phyloP scores from a whole-genome alignment of 352 stramenopile species.

The Plasmopara muralis region DNA sequence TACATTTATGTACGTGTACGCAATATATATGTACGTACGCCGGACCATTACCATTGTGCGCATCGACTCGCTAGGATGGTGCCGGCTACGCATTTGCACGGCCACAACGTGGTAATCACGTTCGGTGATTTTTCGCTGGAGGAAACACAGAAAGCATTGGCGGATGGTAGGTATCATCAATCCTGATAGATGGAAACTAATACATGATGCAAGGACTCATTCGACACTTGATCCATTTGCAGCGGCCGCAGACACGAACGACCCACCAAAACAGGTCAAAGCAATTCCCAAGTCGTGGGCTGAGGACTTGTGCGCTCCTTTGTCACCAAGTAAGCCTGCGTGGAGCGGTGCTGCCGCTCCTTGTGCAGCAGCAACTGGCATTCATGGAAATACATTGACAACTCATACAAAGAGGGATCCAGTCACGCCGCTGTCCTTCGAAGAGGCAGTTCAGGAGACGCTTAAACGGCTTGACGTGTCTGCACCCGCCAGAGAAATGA shows the following conservation, averaged over 20 bases:
- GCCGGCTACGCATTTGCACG: conserved; percentile 1
- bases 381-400: background rate
- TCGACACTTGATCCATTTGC: conserved; percentile 2
- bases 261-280: conserved; percentile 2
- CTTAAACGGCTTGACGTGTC: conserved; percentile 47
- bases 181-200: background rate
- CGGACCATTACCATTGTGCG: too few species aligned
- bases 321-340: conserved; percentile 18
- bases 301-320: conserved; percentile 38
- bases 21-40: too few species aligned
- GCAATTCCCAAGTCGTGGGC: conserved; percentile 54
- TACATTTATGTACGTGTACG: too few species aligned
- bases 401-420: conserved; percentile 2
- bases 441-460: conserved; percentile 60
- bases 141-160: conserved; percentile 44
- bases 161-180: conserved; percentile 31
- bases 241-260: conserved; percentile 17
- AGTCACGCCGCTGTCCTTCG: conserved; percentile 37
- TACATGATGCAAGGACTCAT: conserved; percentile 1
- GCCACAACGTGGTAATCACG: conserved; percentile 35
- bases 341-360: conserved; percentile 23
- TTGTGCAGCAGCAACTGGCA: conserved; percentile 11
- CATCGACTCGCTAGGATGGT: conserved; percentile 3
- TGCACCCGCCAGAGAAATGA: conserved; percentile 69
- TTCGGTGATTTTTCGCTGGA: conserved; percentile 79